phyloP scores from a whole-genome alignment of 306 rosid species.

The Sindora glabra region DNA sequence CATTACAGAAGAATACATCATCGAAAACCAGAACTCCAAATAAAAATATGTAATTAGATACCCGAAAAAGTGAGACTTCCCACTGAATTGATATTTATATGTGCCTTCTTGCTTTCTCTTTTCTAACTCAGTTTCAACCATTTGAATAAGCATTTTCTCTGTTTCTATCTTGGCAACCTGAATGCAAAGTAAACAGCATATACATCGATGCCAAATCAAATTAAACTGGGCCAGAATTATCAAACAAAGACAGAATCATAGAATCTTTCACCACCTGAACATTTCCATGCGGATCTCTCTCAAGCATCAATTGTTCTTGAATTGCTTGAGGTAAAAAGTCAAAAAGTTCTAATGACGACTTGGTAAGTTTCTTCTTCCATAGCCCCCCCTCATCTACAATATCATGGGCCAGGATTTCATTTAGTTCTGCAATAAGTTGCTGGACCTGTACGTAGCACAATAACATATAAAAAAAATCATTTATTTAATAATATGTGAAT shows the following conservation, averaged over 20 bases:
- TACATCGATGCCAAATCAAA: neutral
- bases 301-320: constrained; percentile 98
- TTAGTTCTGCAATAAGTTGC: constrained; percentile 84
- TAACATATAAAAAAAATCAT: constrained; percentile 5
- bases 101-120: constrained; percentile 74
- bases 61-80: constrained; percentile 99
- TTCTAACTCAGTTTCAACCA: constrained; percentile 90
- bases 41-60: constrained; percentile 16
- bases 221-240: neutral
- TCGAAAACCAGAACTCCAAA: neutral
- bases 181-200: constrained; percentile 4
- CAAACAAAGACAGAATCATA: constrained; percentile 5
- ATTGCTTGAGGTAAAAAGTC: constrained; percentile 90
- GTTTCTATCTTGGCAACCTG: constrained; percentile 99
- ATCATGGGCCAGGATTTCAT: constrained; percentile 86
- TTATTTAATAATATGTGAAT: neutral
- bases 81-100: constrained; percentile 58
- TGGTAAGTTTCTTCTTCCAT: constrained; percentile 87
- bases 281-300: constrained; percentile 99
- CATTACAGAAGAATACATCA: neutral
- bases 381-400: constrained; percentile 73
- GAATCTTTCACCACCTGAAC: constrained; percentile 64
- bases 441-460: constrained; percentile 65
- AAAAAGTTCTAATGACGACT: constrained; percentile 78
- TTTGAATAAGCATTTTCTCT: constrained; percentile 98